Evolutionary conservation across 1,284 basidiomycete genomes (phyloP).

Genomic region (Cryptococcus wingfieldii): DNA sequence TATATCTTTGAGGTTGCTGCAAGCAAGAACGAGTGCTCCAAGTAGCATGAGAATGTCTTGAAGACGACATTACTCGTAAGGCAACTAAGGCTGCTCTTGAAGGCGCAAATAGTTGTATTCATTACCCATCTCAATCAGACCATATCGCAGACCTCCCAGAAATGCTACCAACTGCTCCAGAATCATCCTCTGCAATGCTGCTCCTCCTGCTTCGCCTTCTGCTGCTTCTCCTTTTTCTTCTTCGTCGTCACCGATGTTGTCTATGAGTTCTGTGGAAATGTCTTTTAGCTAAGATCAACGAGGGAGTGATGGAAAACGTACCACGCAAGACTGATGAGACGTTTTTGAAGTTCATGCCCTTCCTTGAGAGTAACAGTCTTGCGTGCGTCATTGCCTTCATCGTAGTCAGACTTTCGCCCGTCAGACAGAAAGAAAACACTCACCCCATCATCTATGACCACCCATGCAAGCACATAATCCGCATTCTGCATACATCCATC

Average conservation of each 20-base stretch:
- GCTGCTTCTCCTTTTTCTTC: constrained; percentile 13
- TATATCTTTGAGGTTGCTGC: no score
- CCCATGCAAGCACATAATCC: constrained; percentile 91
- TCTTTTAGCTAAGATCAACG: background rate
- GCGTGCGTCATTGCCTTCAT: constrained; percentile 59
- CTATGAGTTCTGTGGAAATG: constrained; percentile 27
- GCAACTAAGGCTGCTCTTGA: no score
- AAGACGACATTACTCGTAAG: no score
- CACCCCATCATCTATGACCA: constrained; percentile 93
- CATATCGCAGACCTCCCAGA: constrained; percentile 17
- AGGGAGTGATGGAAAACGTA: constrained; percentile 10
- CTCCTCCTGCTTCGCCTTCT: constrained; percentile 11
- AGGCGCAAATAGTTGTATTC: no score
- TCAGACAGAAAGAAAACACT: constrained; percentile 31
- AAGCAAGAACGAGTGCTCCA: no score
- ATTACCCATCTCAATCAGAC: background rate
- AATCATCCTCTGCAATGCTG: constrained; percentile 27
- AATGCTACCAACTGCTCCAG: constrained; percentile 30
- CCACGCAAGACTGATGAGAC: constrained; percentile 37
- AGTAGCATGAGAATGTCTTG: no score
- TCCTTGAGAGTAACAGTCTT: constrained; percentile 67
- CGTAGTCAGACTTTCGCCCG: no score
- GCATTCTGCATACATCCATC: constrained; percentile 80
- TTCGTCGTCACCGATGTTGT: constrained; percentile 27
- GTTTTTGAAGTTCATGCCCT: constrained; percentile 48